Base-by-base conservation (phyloP, 257 asterid genomes). In the Agastache rugosa region DNA sequence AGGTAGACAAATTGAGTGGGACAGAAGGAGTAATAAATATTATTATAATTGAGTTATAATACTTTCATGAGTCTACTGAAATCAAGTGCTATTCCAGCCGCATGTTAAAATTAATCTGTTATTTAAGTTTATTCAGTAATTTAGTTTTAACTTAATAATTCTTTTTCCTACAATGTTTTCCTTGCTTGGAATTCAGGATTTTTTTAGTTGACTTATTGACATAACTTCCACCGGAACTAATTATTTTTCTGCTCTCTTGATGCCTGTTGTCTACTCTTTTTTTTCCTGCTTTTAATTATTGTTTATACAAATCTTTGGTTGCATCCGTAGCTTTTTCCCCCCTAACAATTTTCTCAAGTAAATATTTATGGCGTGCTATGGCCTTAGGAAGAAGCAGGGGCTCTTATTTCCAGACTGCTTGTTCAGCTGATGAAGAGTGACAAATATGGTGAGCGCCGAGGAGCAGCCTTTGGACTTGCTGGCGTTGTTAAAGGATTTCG, bases 361-460 rank as follows among this genome's bases (percentile, higher is more conserved):
- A 25, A 47, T 45, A 15, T 39, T 63, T 47, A 34, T 79, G 37
- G 64, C 48, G 45, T 50, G 15, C 39, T 78, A 63, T 77, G 71
- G 27, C 68, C 58, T 44, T 85, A 94, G 98, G 99, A 94, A 64
- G 97, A 92, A 82, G 99, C 92, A 70, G 89, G 84, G 48, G 80
- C 86, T 78, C 96, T 94, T 72, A 83, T 92, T 81, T 94, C 96
- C 74, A 85, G 88, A 75, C 84, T 94, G 85, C 87, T 94, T 77
- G 88, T 76, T 86, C 89, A 87, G 84, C 84, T 94, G 80, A 86
- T 90, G 99, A 94, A 89, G 86, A 92, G 90, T 81, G 99, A 94
- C 77, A 94, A 89, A 84, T 94, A 94, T 71, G 99, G 99, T 82
- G 98, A 94, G 78, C 98, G 99, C 56, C 99, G 99, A 67, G 99